Evolutionary conservation across 2,329 filamentous ascomycete species (phyloP).

Genomic region (Penicillium sp.): DNA sequence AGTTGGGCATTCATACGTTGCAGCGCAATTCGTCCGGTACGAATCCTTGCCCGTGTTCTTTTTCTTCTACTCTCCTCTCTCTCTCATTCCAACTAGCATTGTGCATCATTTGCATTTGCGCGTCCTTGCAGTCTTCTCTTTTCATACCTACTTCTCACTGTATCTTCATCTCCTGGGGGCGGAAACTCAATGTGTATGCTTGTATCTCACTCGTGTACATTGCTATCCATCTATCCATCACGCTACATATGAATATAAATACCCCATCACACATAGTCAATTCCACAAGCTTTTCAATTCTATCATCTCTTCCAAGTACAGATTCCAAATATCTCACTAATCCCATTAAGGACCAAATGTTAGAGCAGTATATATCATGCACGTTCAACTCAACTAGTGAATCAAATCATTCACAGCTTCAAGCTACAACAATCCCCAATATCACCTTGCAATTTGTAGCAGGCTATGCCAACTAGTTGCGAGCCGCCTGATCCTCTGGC

Average conservation of each 20-base stretch:
- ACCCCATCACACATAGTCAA: background rate
- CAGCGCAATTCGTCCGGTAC: conserved; percentile 17
- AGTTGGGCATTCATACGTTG: conserved; percentile 15
- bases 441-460: background rate
- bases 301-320: background rate
- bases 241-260: conserved; percentile 4
- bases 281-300: background rate
- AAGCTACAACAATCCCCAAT: background rate
- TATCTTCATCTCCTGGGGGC: background rate
- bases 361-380: background rate
- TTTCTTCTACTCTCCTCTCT: background rate
- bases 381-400: background rate
- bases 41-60: background rate
- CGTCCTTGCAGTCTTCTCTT: background rate
- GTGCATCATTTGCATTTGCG: conserved; percentile 4
- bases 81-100: conserved; percentile 2
- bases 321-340: background rate
- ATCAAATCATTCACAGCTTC: background rate
- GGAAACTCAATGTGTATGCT: background rate
- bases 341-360: background rate
- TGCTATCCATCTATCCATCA: conserved; percentile 5
- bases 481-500: background rate
- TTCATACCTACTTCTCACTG: background rate
- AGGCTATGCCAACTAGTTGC: background rate
- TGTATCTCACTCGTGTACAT: background rate